phyloP scores from a whole-genome alignment of 225 moss, liverwort and hornwort genomes.

The Pseudisothecium myosuroides region DNA sequence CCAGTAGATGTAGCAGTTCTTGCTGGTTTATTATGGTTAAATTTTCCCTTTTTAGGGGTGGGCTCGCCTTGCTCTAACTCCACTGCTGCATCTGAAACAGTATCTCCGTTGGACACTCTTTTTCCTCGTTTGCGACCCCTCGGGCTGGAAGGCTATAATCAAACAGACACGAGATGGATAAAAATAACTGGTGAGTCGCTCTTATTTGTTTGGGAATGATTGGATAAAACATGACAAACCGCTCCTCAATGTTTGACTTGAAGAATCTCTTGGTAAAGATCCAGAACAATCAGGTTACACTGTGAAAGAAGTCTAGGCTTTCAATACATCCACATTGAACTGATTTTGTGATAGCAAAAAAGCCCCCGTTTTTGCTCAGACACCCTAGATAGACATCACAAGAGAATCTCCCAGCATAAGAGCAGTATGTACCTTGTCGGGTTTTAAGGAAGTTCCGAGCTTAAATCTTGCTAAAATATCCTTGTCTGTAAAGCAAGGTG shows the following conservation, averaged over 20 bases:
- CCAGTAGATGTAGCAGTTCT: conserved; percentile 16
- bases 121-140: conserved; percentile 87
- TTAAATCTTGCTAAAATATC: conserved; percentile 61
- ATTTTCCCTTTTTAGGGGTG: conserved; percentile 59
- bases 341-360: not conserved
- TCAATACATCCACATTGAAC: not conserved
- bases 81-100: conserved; percentile 43
- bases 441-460: conserved; percentile 32
- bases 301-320: not conserved
- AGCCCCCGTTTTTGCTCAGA: not conserved
- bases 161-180: not conserved
- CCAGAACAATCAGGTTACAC: not conserved
- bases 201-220: not conserved
- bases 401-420: not conserved
- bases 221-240: not conserved
- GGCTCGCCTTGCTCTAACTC: conserved; percentile 58
- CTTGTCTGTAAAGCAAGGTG: conserved; percentile 71
- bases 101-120: conserved; percentile 63
- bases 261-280: not conserved
- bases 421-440: conserved; percentile 45
- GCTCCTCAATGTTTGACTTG: not conserved
- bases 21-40: conserved; percentile 19
- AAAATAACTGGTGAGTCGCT: not conserved
- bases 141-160: conserved; percentile 67
- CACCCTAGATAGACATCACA: not conserved